These are phyloP conservation scores for Plantago lanceolata DNA, from an alignment of 305 asterid genomes.

Conservation along the genomic window DNA sequence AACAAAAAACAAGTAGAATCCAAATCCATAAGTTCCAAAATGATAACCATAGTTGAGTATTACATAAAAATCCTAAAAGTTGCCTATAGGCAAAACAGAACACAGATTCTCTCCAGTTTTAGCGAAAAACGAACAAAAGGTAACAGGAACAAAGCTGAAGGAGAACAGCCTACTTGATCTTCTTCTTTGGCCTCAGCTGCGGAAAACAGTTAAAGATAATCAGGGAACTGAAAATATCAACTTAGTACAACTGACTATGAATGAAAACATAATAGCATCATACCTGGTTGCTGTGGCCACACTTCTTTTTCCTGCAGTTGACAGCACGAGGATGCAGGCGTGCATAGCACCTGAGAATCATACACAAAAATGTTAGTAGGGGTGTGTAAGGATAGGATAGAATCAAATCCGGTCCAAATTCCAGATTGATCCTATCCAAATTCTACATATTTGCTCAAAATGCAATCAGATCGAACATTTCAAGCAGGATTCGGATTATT, in stretches of 20 bases:
- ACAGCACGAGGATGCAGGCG: conserved; percentile 70
- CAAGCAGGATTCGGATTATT: too few relatives aligned
- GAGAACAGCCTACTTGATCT: conserved; percentile 53
- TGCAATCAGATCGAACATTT: too few relatives aligned
- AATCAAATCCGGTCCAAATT: too few relatives aligned
- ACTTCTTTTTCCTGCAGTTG: conserved; percentile 75
- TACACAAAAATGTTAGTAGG: too few relatives aligned
- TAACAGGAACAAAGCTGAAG: background rate
- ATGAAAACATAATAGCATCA: background rate
- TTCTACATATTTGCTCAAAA: too few relatives aligned
- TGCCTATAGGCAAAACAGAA: conserved; percentile 10
- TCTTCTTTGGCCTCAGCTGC: conserved; percentile 86
- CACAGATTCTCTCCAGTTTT: background rate
- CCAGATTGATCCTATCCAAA: too few relatives aligned
- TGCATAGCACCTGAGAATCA: conserved; percentile 47
- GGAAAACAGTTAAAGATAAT: background rate
- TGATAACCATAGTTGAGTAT: too few relatives aligned
- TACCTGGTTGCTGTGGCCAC: conserved; percentile 76
- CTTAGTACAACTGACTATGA: background rate
- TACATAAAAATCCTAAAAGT: background rate
- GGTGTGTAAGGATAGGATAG: too few relatives aligned
- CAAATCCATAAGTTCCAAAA: conserved; percentile 1
- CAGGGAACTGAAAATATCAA: background rate
- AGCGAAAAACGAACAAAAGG: conserved; percentile 4
- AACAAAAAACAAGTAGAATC: background rate